Conservation (phyloP, 768 basidiomycete species). For the Tylopilus sp. region DNA sequence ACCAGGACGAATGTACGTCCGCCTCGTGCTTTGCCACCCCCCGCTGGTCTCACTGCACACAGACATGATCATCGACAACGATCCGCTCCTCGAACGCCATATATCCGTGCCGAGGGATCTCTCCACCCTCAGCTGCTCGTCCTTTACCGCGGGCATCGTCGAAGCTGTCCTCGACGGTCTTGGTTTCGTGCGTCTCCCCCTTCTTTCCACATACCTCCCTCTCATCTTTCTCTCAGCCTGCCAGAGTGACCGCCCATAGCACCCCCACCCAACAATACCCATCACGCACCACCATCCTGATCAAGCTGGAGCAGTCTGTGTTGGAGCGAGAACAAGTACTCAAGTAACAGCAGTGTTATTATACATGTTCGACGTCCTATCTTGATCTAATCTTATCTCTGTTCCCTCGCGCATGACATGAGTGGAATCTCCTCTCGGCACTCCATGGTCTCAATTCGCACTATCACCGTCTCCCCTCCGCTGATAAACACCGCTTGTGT, state of each 20-base stretch:
- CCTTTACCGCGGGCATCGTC: constrained; percentile 94
- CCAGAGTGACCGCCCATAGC: constrained; percentile 93
- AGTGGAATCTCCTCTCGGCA: background rate
- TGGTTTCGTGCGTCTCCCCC: constrained; percentile 74
- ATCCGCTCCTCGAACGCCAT: constrained; percentile 85
- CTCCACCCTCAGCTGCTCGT: constrained; percentile 93
- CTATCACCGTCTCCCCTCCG: constrained; percentile 55
- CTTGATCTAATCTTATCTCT: constrained; percentile 19
- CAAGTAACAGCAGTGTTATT: constrained; percentile 44
- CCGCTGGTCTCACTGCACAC: constrained; percentile 3
- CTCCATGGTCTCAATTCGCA: constrained; percentile 56
- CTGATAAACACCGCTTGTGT: constrained; percentile 78
- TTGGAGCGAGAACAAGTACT: constrained; percentile 91
- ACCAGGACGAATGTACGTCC: constrained; percentile 87
- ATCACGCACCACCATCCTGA: constrained; percentile 89
- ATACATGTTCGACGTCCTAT: background rate
- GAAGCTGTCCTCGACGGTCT: constrained; percentile 95
- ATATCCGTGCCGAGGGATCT: constrained; percentile 95
- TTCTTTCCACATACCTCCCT: background rate
- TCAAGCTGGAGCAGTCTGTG: constrained; percentile 92
- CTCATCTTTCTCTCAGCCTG: constrained; percentile 58
- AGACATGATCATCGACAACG: constrained; percentile 99
- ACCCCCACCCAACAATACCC: constrained; percentile 82
- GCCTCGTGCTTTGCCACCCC: background rate
- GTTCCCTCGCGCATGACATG: background rate